Conservation (phyloP, 768 basidiomycete genomes). For the Harrya chromipes region DNA sequence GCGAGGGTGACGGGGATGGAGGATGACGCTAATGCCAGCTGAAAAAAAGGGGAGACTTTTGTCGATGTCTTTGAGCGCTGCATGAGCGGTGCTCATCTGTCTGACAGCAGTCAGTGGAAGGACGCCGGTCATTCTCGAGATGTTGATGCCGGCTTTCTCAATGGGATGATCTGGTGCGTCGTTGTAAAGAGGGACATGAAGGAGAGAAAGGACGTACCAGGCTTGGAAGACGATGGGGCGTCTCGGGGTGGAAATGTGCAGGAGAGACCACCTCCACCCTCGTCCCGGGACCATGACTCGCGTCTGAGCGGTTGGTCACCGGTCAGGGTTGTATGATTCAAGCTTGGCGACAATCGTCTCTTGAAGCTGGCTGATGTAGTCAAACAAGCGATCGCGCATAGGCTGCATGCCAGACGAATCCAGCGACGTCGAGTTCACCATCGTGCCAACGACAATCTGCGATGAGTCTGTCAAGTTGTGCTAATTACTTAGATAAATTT, state of each 20-base stretch:
- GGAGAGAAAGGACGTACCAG: background rate
- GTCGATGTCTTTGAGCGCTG: slow-evolving; percentile 15
- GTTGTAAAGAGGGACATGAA: background rate
- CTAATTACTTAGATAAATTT: no score
- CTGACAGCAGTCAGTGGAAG: slow-evolving; percentile 21
- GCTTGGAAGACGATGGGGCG: background rate
- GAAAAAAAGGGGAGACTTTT: slow-evolving; percentile 14
- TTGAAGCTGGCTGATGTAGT: slow-evolving; percentile 17
- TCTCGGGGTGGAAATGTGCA: slow-evolving; percentile 13
- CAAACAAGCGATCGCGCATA: slow-evolving; percentile 14
- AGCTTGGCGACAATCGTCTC: slow-evolving; percentile 20
- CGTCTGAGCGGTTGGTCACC: slow-evolving; percentile 11
- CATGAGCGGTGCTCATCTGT: slow-evolving; percentile 21
- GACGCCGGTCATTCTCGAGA: slow-evolving; percentile 16
- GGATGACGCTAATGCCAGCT: slow-evolving; percentile 18
- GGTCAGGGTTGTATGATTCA: slow-evolving; percentile 9
- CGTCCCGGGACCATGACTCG: slow-evolving; percentile 15
- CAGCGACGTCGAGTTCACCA: background rate
- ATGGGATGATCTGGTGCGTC: slow-evolving; percentile 12
- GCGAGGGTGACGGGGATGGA: slow-evolving; percentile 25
- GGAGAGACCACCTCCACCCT: slow-evolving; percentile 19
- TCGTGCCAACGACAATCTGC: no score
- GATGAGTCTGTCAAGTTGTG: no score
- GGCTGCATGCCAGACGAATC: background rate
- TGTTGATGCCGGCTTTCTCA: slow-evolving; percentile 22